A percentile compares a stretch with the other conserved stretches of the same genome.
Evolutionary conservation across 2,329 filamentous ascomycete genomes (phyloP).

Genomic region (Fusarium subglutinans): DNA sequence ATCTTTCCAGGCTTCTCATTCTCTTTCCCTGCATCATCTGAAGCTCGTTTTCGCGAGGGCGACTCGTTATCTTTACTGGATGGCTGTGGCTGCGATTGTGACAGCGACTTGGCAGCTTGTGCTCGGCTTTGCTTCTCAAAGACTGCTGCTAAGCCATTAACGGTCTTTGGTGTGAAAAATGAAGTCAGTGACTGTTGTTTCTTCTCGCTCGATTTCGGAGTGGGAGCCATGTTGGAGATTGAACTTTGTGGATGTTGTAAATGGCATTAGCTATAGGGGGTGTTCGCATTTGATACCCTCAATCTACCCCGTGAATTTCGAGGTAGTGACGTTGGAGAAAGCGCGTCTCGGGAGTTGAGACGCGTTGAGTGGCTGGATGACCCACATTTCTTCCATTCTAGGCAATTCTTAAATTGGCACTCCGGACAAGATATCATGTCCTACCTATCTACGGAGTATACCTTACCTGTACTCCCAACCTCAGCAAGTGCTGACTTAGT

Average conservation of each 20-base stretch:
- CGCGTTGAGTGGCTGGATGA: slow-evolving; percentile 43
- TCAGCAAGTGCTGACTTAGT: background rate
- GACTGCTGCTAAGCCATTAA: slow-evolving; percentile 55
- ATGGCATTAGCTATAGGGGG: slow-evolving; percentile 1
- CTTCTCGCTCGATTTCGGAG: slow-evolving; percentile 59
- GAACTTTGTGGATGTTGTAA: background rate
- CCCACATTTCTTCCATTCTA: slow-evolving; percentile 18
- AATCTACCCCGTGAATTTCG: background rate
- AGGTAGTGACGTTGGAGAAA: slow-evolving; percentile 38
- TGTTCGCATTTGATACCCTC: slow-evolving; percentile 11
- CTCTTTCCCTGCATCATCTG: slow-evolving; percentile 57
- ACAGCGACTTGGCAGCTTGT: slow-evolving; percentile 39
- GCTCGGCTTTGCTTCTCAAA: slow-evolving; percentile 46
- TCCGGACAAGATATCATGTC: background rate
- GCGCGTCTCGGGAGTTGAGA: slow-evolving; percentile 34
- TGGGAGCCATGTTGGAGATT: slow-evolving; percentile 46
- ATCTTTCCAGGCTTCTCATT: slow-evolving; percentile 53
- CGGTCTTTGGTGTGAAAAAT: slow-evolving; percentile 77
- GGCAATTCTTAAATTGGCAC: background rate
- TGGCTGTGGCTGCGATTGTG: slow-evolving; percentile 43
- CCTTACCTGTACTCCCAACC: background rate
- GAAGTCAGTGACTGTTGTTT: slow-evolving; percentile 86
- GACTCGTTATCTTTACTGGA: slow-evolving; percentile 42
- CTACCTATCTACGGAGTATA: background rate
- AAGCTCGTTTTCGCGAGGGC: slow-evolving; percentile 59